phyloP scores from a whole-genome alignment of 208 protist genomes.

The Crithidia fasciculata region DNA sequence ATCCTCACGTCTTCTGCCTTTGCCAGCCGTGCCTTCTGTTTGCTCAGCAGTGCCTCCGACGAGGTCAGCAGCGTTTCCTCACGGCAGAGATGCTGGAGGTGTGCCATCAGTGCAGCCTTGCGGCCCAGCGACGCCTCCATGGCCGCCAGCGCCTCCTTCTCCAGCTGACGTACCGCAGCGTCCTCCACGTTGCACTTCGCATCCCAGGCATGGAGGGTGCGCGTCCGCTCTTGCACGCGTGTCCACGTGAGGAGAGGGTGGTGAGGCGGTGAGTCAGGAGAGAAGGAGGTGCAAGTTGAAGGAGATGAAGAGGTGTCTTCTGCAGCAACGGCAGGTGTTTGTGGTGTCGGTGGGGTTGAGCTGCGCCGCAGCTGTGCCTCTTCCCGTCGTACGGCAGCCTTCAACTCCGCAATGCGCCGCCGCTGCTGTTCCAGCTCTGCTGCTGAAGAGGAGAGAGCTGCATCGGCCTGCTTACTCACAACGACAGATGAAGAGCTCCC shows the following conservation, averaged over 20 bases:
- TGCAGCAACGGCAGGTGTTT: too few relatives aligned
- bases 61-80: conserved; percentile 5
- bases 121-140: conserved; percentile 12
- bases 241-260: background rate
- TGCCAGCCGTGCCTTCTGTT: background rate
- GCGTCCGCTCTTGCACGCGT: conserved; percentile 1
- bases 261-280: background rate
- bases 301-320: too few relatives aligned
- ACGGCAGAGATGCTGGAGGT: conserved; percentile 7
- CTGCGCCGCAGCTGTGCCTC: background rate
- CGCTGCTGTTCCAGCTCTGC: background rate
- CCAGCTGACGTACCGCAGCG: conserved; percentile 1
- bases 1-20: background rate
- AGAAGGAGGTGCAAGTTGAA: background rate
- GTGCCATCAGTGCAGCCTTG: conserved; percentile 1
- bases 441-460: background rate
- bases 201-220: conserved; percentile 10
- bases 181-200: conserved; percentile 19
- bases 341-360: too few relatives aligned
- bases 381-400: background rate
- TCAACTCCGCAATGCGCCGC: conserved; percentile 1
- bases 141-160: background rate
- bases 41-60: background rate
- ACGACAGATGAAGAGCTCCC: too few relatives aligned
- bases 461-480: background rate